Conservation (phyloP, 495 filamentous ascomycete genomes). For the Lineolata rhizophorae region DNA sequence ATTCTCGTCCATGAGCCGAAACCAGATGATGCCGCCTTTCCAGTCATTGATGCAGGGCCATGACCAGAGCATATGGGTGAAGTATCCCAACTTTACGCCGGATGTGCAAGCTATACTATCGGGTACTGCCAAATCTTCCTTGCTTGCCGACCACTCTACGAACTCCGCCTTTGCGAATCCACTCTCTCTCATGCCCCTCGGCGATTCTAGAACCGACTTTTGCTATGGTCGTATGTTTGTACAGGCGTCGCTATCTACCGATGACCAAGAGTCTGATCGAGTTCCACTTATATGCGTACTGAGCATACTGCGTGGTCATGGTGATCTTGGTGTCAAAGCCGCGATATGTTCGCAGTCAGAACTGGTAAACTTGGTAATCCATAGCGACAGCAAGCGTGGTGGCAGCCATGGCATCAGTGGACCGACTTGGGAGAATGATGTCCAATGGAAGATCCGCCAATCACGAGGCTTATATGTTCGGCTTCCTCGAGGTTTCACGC, state of each 20-base stretch:
- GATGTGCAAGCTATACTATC: conserved; percentile 45
- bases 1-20: conserved; percentile 59
- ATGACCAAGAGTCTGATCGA: conserved; percentile 37
- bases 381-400: not conserved
- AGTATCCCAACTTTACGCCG: conserved; percentile 44
- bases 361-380: conserved; percentile 22
- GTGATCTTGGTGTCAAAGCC: conserved; percentile 41
- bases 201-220: conserved; percentile 46
- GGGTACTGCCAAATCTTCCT: conserved; percentile 31
- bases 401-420: not conserved
- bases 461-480: not conserved
- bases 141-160: no score
- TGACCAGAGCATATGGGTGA: conserved; percentile 53
- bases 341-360: conserved; percentile 56
- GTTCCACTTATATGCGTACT: conserved; percentile 48
- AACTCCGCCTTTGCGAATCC: conserved; percentile 29
- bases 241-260: conserved; percentile 44
- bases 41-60: conserved; percentile 38
- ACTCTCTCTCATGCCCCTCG: conserved; percentile 46
- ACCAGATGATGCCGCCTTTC: conserved; percentile 44
- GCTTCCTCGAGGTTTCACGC: not conserved
- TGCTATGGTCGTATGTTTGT: conserved; percentile 54
- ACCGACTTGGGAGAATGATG: not conserved
- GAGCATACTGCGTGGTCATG: conserved; percentile 45
- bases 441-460: not conserved